Conservation (phyloP, 2,329 filamentous ascomycete genomes). For the Tricladium varicosporioides region DNA sequence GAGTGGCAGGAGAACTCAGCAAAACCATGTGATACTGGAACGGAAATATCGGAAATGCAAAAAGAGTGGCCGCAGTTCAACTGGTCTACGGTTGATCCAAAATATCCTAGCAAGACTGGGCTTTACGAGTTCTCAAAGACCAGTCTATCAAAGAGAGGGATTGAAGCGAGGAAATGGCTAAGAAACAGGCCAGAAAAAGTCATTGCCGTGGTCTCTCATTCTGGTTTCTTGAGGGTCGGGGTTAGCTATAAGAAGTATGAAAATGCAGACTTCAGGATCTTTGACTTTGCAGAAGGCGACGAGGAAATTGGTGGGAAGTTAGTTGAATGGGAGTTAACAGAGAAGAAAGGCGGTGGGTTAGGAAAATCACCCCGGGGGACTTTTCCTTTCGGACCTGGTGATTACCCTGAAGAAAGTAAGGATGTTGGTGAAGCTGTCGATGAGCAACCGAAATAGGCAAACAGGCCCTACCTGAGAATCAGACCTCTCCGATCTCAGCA, state of each 20-base stretch:
- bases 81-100: conserved; percentile 32
- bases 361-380: conserved; percentile 29
- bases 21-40: conserved; percentile 34
- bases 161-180: conserved; percentile 29
- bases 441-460: conserved; percentile 17
- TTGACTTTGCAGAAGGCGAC: conserved; percentile 30
- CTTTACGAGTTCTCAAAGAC: conserved; percentile 29
- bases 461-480: neutral
- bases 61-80: conserved; percentile 35
- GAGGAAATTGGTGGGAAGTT: conserved; percentile 25
- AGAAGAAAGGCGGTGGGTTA: conserved; percentile 31
- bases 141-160: conserved; percentile 27
- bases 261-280: conserved; percentile 35
- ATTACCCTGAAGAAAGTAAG: conserved; percentile 10
- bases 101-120: conserved; percentile 30
- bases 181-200: conserved; percentile 32
- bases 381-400: conserved; percentile 15
- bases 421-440: conserved; percentile 14
- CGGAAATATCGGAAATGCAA: conserved; percentile 23
- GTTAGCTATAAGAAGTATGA: conserved; percentile 27
- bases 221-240: conserved; percentile 30
- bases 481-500: neutral
- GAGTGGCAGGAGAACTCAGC: conserved; percentile 35
- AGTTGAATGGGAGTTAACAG: conserved; percentile 32
- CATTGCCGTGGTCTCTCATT: conserved; percentile 34